Conservation (phyloP, 2,329 filamentous ascomycete species). For the Alternaria arbusti region DNA sequence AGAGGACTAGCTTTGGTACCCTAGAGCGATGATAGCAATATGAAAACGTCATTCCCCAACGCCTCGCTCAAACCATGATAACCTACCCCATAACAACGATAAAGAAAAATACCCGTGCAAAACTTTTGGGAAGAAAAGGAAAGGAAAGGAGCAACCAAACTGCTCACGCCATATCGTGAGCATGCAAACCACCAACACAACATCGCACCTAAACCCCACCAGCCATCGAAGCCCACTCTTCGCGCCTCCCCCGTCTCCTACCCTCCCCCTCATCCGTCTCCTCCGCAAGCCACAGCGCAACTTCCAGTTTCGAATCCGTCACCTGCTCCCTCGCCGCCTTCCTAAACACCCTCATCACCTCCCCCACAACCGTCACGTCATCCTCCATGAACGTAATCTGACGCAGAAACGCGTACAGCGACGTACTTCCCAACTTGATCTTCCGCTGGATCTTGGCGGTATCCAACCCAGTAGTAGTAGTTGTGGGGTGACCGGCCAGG, state of each 20-base stretch:
- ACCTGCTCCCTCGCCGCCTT: neutral
- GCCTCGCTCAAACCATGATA: neutral
- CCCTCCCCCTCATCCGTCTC: neutral
- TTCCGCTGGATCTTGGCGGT: neutral
- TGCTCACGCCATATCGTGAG: neutral
- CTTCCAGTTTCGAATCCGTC: neutral
- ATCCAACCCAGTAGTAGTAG: neutral
- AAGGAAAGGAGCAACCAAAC: neutral
- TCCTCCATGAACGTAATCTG: neutral
- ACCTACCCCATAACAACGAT: neutral
- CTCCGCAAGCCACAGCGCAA: neutral
- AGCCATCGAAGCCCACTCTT: neutral
- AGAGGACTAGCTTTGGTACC: neutral
- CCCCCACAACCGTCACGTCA: neutral
- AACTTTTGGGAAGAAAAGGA: neutral
- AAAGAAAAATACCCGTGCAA: neutral
- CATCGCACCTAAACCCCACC: neutral
- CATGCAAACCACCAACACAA: neutral
- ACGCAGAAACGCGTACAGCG: neutral
- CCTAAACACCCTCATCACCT: neutral
- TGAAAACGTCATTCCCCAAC: neutral
- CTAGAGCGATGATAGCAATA: neutral
- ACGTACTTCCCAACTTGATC: neutral
- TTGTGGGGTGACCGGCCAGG: neutral
- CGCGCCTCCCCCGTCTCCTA: neutral